Evolutionary conservation across 2,329 filamentous ascomycete species (phyloP).

Genomic region (Nigrospora sphaerica): DNA sequence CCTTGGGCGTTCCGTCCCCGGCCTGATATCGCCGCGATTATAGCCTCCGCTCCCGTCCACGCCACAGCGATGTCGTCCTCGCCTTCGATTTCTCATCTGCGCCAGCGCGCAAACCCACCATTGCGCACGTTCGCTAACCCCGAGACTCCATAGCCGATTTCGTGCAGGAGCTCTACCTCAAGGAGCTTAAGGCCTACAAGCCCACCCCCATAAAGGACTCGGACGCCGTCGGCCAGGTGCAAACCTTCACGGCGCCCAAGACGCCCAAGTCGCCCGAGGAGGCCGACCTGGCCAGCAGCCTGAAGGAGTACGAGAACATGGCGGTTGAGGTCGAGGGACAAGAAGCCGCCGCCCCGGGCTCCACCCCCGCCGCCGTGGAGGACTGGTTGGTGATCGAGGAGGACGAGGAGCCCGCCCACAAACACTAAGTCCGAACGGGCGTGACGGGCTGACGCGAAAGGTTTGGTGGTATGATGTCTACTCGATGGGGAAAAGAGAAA

Average conservation of each 20-base stretch:
- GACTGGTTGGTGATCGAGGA: conserved; percentile 83
- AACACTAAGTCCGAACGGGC: conserved; percentile 33
- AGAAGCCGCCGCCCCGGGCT: conserved; percentile 51
- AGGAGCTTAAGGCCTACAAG: conserved; percentile 96
- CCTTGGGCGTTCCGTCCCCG: no score
- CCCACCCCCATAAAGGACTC: conserved; percentile 71
- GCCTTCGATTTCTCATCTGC: no score
- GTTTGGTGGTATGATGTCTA: background rate
- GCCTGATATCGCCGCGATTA: no score
- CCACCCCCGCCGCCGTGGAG: conserved; percentile 50
- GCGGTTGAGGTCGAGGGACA: conserved; percentile 91
- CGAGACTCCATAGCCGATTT: conserved; percentile 65
- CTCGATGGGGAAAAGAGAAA: no score
- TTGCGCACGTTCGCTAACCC: no score
- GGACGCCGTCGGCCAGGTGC: conserved; percentile 85
- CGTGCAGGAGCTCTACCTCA: conserved; percentile 95
- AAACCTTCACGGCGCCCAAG: conserved; percentile 76
- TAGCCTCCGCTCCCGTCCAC: no score
- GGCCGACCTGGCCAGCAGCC: conserved; percentile 80
- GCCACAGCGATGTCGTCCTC: no score
- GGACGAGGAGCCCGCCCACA: conserved; percentile 41
- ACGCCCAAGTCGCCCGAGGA: conserved; percentile 87
- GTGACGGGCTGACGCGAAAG: conserved; percentile 1
- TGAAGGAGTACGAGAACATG: conserved; percentile 93
- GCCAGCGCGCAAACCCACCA: no score